Evolutionary conservation across 495 filamentous ascomycete species (phyloP), one percentile per base, ranked within the genome.

Genomic region (Neurospora tetrasperma): DNA sequence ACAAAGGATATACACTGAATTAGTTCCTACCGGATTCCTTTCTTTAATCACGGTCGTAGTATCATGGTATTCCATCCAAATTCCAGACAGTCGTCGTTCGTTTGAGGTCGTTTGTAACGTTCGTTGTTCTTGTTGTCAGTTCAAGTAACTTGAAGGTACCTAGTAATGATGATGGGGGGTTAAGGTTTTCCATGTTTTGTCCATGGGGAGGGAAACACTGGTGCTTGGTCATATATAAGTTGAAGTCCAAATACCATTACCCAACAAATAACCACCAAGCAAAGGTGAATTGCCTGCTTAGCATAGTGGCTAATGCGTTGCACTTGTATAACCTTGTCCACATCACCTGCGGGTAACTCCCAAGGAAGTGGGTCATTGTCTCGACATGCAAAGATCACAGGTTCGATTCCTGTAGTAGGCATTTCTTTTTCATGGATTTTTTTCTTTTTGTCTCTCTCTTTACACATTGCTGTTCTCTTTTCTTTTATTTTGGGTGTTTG

Each of bases 271-370:
- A 62, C 54, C 27, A 27, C 48, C 48, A 59, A 27, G 7, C 23
- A 23, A 23, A 23, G 23, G 23, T 23, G 23, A 23, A 23, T 23
- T 23, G 77, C 77, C 77, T 75, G 75, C 71, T 76, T 78, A 78
- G 77, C 77, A 77, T 78, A 78, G 77, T 78, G 77, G 77, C 77
- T 78, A 78, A 78, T 78, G 77, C 77, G 77, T 78, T 78, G 77
- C 77, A 78, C 77, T 78, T 78, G 77, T 78, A 78, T 75, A 71
- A 73, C 69, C 31, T 59, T 38, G 23, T 74, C 72, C 27, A 23
- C 27, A n/a, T n/a, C 42, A 75, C 5, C 73, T 69, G 75, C 9
- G 46, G 20, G 16, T 35, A 18, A 48, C 35, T 5, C 20, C 31
- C 27, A 31, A 31, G 2, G 27, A 27, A 41, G 41, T 31, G 41